Evolutionary conservation across 1,139 yeast species (phyloP).

Genomic region (Lodderomyces elongisporus): DNA sequence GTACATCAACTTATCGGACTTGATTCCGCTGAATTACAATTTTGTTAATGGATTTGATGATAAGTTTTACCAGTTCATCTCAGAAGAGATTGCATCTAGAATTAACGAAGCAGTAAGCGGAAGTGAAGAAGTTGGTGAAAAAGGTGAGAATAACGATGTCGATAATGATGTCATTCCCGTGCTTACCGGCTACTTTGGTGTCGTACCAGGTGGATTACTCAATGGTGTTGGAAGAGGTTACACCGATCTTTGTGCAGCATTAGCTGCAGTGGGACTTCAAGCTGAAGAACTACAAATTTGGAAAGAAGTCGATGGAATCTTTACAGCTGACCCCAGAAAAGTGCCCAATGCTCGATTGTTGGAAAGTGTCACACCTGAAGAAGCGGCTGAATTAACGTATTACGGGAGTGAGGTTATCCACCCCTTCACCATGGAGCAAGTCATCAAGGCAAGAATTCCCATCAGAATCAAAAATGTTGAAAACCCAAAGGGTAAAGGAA

Average conservation of each 20-base stretch:
- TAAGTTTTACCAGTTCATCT: constrained; percentile 59
- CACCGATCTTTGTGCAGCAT: constrained; percentile 95
- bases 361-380: constrained; percentile 92
- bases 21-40: constrained; percentile 59
- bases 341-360: constrained; percentile 85
- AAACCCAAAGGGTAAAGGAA: constrained; percentile 87
- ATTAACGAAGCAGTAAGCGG: constrained; percentile 27
- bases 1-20: constrained; percentile 72
- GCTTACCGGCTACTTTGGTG: constrained; percentile 91
- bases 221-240: constrained; percentile 96
- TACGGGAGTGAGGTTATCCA: constrained; percentile 98
- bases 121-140: constrained; percentile 24
- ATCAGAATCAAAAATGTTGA: constrained; percentile 93
- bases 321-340: constrained; percentile 96
- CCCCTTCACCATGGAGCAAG: constrained; percentile 99
- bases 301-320: constrained; percentile 98
- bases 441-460: constrained; percentile 90
- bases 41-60: constrained; percentile 57
- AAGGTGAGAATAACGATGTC: constrained; percentile 42
- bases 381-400: constrained; percentile 95
- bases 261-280: constrained; percentile 84
- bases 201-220: constrained; percentile 88
- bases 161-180: constrained; percentile 68
- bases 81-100: constrained; percentile 54
- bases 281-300: constrained; percentile 96